A percentile compares a stretch with the other conserved stretches of the same genome.
Conservation (phyloP, 345 rosid genomes). For the Microcos paniculata region DNA sequence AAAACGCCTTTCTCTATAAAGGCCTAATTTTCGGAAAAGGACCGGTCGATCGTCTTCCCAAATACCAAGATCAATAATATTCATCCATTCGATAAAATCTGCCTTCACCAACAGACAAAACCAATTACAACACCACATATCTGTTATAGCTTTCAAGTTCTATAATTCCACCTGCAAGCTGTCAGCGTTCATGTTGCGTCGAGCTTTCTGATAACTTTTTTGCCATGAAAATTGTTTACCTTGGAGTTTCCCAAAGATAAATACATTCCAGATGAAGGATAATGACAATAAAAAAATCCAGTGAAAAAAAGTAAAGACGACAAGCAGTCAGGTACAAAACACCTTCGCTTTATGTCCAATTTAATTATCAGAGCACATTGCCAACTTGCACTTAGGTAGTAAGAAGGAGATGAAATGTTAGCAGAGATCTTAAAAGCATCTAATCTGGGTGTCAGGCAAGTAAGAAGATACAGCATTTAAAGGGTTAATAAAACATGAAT, state of each 20-base stretch:
- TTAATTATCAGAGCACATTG: neutral
- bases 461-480: neutral
- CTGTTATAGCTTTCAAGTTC: neutral
- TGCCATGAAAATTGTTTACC: neutral
- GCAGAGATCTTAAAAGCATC: neutral
- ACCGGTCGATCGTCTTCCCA: neutral
- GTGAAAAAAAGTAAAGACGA: neutral
- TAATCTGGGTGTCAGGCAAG: neutral
- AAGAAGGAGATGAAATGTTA: neutral
- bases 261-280: neutral
- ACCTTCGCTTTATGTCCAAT: neutral
- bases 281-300: neutral
- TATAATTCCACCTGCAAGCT: neutral
- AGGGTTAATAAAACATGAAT: neutral
- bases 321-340: neutral
- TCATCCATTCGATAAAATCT: neutral
- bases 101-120: neutral
- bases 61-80: neutral
- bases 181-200: neutral
- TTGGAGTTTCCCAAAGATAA: neutral
- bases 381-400: neutral
- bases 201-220: neutral
- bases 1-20: neutral
- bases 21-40: neutral
- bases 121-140: neutral